Evolutionary conservation across 2,329 filamentous ascomycete species (phyloP).

Genomic region (Rosellinia necatrix): DNA sequence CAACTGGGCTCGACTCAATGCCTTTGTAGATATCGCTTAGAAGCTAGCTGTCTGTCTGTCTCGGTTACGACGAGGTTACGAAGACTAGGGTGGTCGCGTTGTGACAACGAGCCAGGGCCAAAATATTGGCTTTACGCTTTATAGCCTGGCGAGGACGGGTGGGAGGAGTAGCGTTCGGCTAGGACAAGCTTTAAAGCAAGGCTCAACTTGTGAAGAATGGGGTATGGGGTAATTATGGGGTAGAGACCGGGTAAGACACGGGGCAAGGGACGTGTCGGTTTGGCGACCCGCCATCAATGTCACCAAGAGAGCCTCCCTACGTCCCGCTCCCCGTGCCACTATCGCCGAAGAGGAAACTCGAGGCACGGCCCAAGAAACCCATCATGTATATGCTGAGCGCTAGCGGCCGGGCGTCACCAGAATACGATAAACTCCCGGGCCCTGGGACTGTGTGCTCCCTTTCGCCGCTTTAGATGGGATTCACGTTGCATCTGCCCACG

Average conservation of each 20-base stretch:
- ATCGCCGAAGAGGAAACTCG: slow-evolving; percentile 4
- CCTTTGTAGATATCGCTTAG: no score
- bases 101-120: no score
- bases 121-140: no score
- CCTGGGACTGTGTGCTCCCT: neutral
- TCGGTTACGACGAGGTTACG: no score
- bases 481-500: neutral
- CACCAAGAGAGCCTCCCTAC: neutral
- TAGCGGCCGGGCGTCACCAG: no score
- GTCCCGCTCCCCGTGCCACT: neutral
- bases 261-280: neutral
- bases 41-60: no score
- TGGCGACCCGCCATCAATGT: neutral
- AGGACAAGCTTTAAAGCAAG: neutral
- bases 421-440: neutral
- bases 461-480: neutral
- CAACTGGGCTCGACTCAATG: no score
- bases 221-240: slow-evolving; percentile 2
- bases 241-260: neutral
- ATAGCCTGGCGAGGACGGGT: neutral
- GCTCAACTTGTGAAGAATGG: neutral
- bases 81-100: no score
- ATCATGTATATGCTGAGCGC: neutral
- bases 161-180: neutral
- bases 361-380: neutral